These are phyloP conservation scores for Pascua guehoae DNA, from an alignment of 1,284 basidiomycete genomes.

Conservation along the genomic window DNA sequence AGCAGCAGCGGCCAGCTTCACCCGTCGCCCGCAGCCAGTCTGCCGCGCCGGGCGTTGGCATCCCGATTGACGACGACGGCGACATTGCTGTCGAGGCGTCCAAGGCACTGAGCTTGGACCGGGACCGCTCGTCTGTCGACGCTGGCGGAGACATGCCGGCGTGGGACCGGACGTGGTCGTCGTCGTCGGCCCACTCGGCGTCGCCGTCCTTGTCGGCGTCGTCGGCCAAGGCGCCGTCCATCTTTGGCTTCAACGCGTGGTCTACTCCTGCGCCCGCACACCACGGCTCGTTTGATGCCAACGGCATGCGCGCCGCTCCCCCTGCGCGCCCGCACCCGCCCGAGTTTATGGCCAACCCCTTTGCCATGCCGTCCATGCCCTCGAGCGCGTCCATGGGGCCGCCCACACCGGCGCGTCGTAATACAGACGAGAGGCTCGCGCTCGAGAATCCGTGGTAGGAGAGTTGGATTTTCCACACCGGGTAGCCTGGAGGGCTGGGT, in stretches of 20 bases:
- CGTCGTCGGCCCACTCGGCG: not conserved
- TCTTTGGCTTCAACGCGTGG: slow-evolving; percentile 40
- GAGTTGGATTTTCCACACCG: not conserved
- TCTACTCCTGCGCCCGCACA: slow-evolving; percentile 11
- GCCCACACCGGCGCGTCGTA: slow-evolving; percentile 1
- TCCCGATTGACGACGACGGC: slow-evolving; percentile 27
- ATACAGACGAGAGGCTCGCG: slow-evolving; percentile 23
- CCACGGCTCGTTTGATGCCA: slow-evolving; percentile 8
- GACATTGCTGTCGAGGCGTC: slow-evolving; percentile 27
- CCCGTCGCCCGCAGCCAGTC: slow-evolving; percentile 6
- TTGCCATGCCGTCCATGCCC: not conserved
- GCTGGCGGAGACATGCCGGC: slow-evolving; percentile 6
- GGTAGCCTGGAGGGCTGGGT: not conserved
- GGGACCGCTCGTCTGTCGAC: no score
- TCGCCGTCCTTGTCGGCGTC: not conserved
- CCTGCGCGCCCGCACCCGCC: slow-evolving; percentile 45
- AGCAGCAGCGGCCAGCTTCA: not conserved
- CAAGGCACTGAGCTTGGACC: slow-evolving; percentile 8
- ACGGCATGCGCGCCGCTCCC: slow-evolving; percentile 28
- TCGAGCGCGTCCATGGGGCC: not conserved
- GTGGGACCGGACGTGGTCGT: slow-evolving; percentile 26
- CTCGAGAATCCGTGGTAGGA: slow-evolving; percentile 33
- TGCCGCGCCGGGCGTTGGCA: not conserved
- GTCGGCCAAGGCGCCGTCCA: slow-evolving; percentile 9
- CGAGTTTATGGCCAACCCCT: slow-evolving; percentile 27